Evolutionary conservation across 495 filamentous ascomycete genomes (phyloP).

Genomic region (Schizothecium vesticola): DNA sequence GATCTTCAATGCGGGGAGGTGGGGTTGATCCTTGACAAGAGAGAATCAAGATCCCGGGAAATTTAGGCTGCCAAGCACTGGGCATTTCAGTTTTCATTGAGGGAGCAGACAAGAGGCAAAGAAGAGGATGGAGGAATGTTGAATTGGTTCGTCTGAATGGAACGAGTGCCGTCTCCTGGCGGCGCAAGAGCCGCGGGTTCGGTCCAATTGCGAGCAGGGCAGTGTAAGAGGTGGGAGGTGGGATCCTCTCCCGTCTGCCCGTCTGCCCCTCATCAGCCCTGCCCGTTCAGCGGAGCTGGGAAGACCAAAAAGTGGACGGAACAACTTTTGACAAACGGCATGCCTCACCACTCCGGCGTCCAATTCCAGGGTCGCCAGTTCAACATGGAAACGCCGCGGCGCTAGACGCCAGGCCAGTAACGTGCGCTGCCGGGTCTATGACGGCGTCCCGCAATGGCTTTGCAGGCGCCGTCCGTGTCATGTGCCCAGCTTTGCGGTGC

Average conservation of each 20-base stretch:
- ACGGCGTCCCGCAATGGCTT: slow-evolving; percentile 3
- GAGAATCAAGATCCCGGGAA: slow-evolving; percentile 16
- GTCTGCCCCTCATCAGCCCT: slow-evolving; percentile 3
- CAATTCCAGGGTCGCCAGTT: neutral
- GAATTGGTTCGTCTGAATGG: neutral
- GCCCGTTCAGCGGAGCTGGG: neutral
- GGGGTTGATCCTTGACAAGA: neutral
- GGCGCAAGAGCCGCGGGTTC: slow-evolving; percentile 4
- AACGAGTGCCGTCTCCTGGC: neutral
- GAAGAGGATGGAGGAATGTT: neutral
- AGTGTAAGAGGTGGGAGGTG: neutral
- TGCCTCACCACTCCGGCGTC: neutral
- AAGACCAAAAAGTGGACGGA: neutral
- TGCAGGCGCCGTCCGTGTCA: slow-evolving; percentile 4
- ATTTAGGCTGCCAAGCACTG: slow-evolving; percentile 29
- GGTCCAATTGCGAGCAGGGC: slow-evolving; percentile 5
- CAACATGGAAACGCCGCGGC: neutral
- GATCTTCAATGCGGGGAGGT: slow-evolving; percentile 17
- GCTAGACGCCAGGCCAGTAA: neutral
- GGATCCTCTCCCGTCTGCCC: neutral
- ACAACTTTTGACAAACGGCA: neutral
- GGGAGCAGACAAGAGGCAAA: neutral
- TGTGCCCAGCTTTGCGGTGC: slow-evolving; percentile 7
- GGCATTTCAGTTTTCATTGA: slow-evolving; percentile 13
- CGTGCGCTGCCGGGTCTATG: neutral